Conservation (phyloP, 164 flowering plant species). For the Liquidambar formosana region DNA sequence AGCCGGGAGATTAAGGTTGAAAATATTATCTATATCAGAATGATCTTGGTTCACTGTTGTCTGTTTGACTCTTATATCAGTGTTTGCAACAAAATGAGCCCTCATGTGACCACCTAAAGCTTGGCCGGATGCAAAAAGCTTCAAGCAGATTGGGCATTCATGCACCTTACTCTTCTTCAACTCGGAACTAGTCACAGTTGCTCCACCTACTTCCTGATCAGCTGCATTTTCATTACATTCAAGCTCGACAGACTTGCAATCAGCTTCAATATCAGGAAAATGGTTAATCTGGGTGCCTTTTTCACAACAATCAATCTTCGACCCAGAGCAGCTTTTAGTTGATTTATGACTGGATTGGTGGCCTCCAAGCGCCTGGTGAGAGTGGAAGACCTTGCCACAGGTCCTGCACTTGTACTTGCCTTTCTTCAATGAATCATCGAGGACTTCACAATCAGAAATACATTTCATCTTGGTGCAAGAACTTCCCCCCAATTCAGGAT, state of each 20-base stretch:
- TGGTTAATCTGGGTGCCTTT: neutral
- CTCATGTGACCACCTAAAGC: conserved; percentile 56
- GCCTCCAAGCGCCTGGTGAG: conserved; percentile 40
- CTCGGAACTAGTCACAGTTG: neutral
- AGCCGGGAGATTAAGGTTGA: conserved; percentile 11
- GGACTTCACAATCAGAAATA: neutral
- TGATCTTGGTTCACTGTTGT: neutral
- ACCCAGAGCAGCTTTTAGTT: neutral
- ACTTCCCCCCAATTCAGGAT: conserved; percentile 8
- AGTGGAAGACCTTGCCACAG: conserved; percentile 27
- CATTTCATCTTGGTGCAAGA: neutral
- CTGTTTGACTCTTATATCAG: conserved; percentile 6
- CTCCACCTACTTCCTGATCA: conserved; percentile 3
- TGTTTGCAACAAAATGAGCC: conserved; percentile 26
- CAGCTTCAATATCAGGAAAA: neutral
- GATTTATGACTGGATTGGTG: conserved; percentile 27
- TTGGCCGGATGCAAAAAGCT: conserved; percentile 42
- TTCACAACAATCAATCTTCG: neutral
- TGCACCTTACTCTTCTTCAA: conserved; percentile 14
- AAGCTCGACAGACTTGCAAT: conserved; percentile 1
- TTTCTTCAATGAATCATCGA: conserved; percentile 1
- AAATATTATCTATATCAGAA: conserved; percentile 4
- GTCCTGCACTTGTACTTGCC: conserved; percentile 20
- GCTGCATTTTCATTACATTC: conserved; percentile 5
- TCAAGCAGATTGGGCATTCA: conserved; percentile 32